Evolutionary conservation across 306 rosid genomes (phyloP), one percentile per base, ranked within the genome.

Genomic region (Fagus crenata): DNA sequence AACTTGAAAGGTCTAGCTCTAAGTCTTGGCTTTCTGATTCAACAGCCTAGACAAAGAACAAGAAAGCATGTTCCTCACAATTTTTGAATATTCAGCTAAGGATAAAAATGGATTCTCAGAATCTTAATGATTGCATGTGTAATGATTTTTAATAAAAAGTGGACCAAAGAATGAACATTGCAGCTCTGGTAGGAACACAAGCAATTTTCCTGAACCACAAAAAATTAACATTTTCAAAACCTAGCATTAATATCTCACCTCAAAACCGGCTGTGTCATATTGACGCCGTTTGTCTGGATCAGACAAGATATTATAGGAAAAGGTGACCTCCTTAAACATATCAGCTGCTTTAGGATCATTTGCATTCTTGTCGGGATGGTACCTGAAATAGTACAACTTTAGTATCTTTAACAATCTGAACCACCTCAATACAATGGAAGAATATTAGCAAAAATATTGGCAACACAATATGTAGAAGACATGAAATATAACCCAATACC

Each of bases 321-420:
- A 91, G 11, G 99, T 96, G 67, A 83, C 98, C 88, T 96, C 99
- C 86, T 89, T 92, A 83, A 96, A 96, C 89, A 85, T 85, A 81
- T 96, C 98, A 71, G 99, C 96, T 72, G 99, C 98, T 85, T 92
- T 75, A 86, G 99, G 98, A 84, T 96, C 98, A 75, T 96, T 96
- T 42, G 97, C 92, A 88, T 96, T 95, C 90, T 95, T 95, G 86
- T 95, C 98, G 18, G 98, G 98, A 82, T 95, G 98, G 76, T 89
- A 95, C 89, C 99, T 96, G 97, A 82, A 84, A 81, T 49, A 53
- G 46, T 71, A 79, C 55, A 56, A 43, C 65, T 49, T 78, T 2
- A 67, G 37, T 77, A 46, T 63, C 51, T 81, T 71, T 61, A 56
- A 75, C 36, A 67, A 77, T 41, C 79, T 49, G 72, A 71, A 78